phyloP scores from a whole-genome alignment of 108 stramenopile species.

The Nannochloropsis oceanica region DNA sequence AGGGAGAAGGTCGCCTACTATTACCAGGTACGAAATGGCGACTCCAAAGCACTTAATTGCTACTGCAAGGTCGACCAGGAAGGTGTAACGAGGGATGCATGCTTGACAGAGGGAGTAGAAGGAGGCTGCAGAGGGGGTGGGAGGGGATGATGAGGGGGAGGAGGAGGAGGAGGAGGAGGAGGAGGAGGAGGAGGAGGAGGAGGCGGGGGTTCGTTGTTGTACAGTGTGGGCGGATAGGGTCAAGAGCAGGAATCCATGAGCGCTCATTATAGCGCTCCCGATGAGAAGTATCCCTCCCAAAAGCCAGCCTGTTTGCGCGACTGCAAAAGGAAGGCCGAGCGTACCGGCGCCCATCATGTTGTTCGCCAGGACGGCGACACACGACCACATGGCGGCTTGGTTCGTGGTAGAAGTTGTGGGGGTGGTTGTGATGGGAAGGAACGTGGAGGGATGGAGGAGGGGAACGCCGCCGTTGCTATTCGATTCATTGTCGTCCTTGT shows the following conservation, averaged over 20 bases:
- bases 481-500: neutral
- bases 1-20: slow-evolving; percentile 56
- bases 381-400: slow-evolving; percentile 25
- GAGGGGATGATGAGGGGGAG: neutral
- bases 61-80: slow-evolving; percentile 53
- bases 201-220: slow-evolving; percentile 42
- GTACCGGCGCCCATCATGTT: slow-evolving; percentile 58
- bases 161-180: neutral
- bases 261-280: slow-evolving; percentile 40
- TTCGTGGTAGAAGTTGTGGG: neutral
- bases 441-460: neutral
- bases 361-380: slow-evolving; percentile 48
- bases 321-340: slow-evolving; percentile 54
- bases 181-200: neutral
- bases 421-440: too few species aligned
- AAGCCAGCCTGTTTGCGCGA: slow-evolving; percentile 45
- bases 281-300: slow-evolving; percentile 33
- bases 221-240: slow-evolving; percentile 30
- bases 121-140: neutral
- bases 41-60: slow-evolving; percentile 63
- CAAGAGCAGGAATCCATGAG: slow-evolving; percentile 43
- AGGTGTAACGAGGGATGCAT: slow-evolving; percentile 15
- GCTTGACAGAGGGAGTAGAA: neutral
- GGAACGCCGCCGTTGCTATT: neutral
- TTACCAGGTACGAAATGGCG: slow-evolving; percentile 57